Evolutionary conservation across 495 filamentous ascomycete species (phyloP).

Genomic region (Jackrogersella multiformis): DNA sequence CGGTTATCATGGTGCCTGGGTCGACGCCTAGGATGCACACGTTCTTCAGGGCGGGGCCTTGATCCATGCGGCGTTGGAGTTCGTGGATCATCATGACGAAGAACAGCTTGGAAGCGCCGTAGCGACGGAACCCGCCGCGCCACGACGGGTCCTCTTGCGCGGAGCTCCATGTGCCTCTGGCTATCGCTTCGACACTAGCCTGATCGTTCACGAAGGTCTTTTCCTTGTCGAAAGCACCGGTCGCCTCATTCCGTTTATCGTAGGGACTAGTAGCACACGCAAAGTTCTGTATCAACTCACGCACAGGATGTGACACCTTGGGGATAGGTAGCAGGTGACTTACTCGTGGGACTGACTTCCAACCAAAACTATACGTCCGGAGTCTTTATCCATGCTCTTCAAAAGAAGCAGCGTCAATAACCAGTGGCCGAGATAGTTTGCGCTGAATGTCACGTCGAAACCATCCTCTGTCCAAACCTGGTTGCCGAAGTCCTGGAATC

Average conservation of each 20-base stretch:
- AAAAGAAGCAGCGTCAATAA: conserved; percentile 52
- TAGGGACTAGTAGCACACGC: not conserved
- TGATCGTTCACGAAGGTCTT: conserved; percentile 33
- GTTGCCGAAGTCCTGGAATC: conserved; percentile 38
- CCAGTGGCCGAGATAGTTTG: conserved; percentile 55
- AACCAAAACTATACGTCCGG: conserved; percentile 23
- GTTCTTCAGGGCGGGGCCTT: conserved; percentile 35
- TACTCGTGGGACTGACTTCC: conserved; percentile 51
- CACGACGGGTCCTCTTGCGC: conserved; percentile 37
- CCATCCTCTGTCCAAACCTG: conserved; percentile 46
- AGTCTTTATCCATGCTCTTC: conserved; percentile 45
- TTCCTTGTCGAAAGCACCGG: conserved; percentile 16
- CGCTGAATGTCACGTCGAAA: conserved; percentile 50
- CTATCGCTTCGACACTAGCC: conserved; percentile 41
- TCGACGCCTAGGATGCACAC: conserved; percentile 45
- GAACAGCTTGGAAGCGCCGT: conserved; percentile 49
- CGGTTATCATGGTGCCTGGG: conserved; percentile 42
- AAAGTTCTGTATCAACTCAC: no score
- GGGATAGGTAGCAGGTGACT: not conserved
- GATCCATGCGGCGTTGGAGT: conserved; percentile 25
- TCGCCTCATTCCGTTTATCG: not conserved
- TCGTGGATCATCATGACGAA: conserved; percentile 49
- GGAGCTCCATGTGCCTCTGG: conserved; percentile 47
- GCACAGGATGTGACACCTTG: not conserved
- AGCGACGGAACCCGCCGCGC: conserved; percentile 45